Base-by-base conservation (phyloP, 2,329 filamentous ascomycete species). In the Hymenoscyphus linearis region DNA sequence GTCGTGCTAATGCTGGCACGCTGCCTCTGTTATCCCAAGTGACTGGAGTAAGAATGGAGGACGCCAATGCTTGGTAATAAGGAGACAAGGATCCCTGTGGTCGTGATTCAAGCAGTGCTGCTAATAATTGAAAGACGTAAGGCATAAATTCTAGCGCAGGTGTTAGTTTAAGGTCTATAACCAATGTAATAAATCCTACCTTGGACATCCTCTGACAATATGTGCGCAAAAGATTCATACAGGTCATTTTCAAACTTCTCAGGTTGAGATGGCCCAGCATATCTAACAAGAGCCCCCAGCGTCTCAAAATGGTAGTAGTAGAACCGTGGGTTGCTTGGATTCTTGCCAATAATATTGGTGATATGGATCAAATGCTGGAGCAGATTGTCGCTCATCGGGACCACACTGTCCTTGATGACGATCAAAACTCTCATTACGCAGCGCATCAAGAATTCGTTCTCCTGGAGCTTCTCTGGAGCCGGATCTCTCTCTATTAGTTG, bases 281-380 rank as follows among this genome's bases (percentile, higher is more conserved):
- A 91, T 77, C 79, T 85, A 60, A 98, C 90, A 55, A 99, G 81
- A 16, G 95, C 93, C 36, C 95, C 95, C 53, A 99, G 79, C 2
- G 91, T 90, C 78, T 99, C 95, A 65, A 99, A 99, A 74, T 96
- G 91, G 75, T 93, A 99, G 79, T 99, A 99, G 77, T 97, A 97
- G 78, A 99, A 99, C 13, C 91, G 85, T 2, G 95, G 95, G 76
- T 99, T 99, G 78, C 93, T 97, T 0, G 95, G 95, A 75, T 99
- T 99, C 68, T 89, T 85, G 72, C 92, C 89, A 75, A 98, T 98
- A 67, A 96, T 87, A 70, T 89, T 89, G 55, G 93, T 96, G 69
- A 99, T 97, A 64, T 84, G 88, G 71, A 96, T 86, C 62, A 99
- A 83, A 74, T 96, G 92, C 58, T 85, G 83, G 58, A 98, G 78